These are phyloP conservation scores for Dactylella cylindrospora DNA, from an alignment of 2,329 filamentous ascomycete genomes.

Conservation along the genomic window DNA sequence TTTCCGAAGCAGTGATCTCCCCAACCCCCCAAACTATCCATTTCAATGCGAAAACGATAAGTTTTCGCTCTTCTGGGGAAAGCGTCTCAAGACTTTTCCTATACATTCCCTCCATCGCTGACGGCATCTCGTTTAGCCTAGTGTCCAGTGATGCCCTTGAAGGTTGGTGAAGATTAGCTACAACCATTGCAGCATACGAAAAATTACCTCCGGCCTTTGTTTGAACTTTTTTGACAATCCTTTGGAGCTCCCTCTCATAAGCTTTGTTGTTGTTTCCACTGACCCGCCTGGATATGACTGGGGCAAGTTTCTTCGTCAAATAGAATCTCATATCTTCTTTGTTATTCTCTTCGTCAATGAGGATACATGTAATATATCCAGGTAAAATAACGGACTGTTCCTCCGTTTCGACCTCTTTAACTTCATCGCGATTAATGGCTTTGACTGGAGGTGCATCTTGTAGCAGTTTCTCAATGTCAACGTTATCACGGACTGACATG, in stretches of 20 bases:
- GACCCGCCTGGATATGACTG: conserved; percentile 1
- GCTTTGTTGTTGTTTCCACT: not conserved
- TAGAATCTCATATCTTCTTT: conserved; percentile 1
- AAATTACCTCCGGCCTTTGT: conserved; percentile 9
- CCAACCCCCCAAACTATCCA: conserved; percentile 10
- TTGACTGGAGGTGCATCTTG: not conserved
- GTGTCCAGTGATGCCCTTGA: conserved; percentile 2
- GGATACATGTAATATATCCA: not conserved
- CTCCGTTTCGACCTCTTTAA: not conserved
- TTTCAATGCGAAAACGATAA: conserved; percentile 4
- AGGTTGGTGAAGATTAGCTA: conserved; percentile 10
- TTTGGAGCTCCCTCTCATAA: conserved; percentile 3
- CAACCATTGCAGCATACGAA: conserved; percentile 9
- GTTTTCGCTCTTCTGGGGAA: conserved; percentile 10
- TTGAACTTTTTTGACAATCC: conserved; percentile 4
- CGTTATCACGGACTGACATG: conserved; percentile 5
- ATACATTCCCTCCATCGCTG: conserved; percentile 19
- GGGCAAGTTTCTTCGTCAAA: conserved; percentile 7
- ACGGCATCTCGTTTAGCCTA: conserved; percentile 5
- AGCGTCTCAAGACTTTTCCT: not conserved
- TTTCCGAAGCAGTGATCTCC: not conserved
- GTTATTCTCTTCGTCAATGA: conserved; percentile 7
- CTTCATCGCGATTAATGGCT: too few species aligned
- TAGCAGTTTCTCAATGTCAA: conserved; percentile 8
- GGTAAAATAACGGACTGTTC: not conserved